These are phyloP conservation scores for Xerocomus brunneocitrinus DNA, from an alignment of 768 basidiomycete genomes.

Conservation along the genomic window DNA sequence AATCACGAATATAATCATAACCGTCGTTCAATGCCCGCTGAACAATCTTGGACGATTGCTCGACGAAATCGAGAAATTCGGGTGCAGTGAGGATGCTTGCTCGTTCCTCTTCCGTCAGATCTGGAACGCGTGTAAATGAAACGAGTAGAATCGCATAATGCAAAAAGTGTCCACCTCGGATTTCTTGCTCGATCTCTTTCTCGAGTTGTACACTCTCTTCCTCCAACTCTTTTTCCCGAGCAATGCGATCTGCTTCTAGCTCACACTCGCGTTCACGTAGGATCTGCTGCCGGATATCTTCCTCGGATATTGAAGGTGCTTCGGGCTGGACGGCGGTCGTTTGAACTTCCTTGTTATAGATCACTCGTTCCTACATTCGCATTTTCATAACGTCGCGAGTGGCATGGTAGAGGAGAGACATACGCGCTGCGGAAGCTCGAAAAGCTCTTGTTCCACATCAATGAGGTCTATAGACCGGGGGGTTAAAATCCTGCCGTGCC, in stretches of 20 bases:
- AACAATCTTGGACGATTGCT: conserved; percentile 90
- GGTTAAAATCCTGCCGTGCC: conserved; percentile 47
- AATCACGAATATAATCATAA: conserved; percentile 97
- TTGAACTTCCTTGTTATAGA: conserved; percentile 83
- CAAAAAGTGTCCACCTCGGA: conserved; percentile 46
- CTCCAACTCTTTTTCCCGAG: conserved; percentile 73
- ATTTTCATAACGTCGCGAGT: neutral
- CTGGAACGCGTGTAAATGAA: conserved; percentile 34
- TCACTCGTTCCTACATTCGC: conserved; percentile 59
- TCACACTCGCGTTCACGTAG: conserved; percentile 53
- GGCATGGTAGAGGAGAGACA: conserved; percentile 6
- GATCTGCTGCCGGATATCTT: conserved; percentile 71
- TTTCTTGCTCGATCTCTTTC: conserved; percentile 81
- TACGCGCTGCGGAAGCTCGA: conserved; percentile 85
- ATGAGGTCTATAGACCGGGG: conserved; percentile 73
- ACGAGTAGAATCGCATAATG: neutral
- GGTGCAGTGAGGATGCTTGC: conserved; percentile 78
- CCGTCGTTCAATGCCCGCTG: conserved; percentile 92
- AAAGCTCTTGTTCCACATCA: conserved; percentile 85
- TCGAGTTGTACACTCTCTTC: conserved; percentile 82
- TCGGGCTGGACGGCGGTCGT: conserved; percentile 65
- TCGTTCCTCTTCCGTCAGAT: conserved; percentile 83
- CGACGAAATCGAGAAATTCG: conserved; percentile 91
- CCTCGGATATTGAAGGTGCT: conserved; percentile 49
- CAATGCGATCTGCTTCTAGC: conserved; percentile 60